Evolutionary conservation across 2,329 filamentous ascomycete species (phyloP).

Genomic region (Claviceps pusilla): DNA sequence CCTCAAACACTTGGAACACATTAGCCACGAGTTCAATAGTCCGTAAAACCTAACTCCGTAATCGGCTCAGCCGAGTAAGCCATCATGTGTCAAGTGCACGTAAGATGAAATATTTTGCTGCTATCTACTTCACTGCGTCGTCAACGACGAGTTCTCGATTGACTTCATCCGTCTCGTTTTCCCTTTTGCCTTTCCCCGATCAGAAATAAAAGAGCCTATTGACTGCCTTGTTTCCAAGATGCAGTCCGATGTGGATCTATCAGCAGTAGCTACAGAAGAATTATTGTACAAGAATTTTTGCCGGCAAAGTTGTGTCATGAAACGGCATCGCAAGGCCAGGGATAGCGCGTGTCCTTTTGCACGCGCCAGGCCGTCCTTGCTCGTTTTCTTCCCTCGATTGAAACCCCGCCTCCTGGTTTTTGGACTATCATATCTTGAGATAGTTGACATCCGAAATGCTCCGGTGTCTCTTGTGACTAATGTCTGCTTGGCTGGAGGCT

Average conservation of each 20-base stretch:
- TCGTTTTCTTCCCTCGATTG: slow-evolving; percentile 17
- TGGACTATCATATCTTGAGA: slow-evolving; percentile 26
- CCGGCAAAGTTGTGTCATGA: background rate
- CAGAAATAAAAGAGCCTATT: background rate
- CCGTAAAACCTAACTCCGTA: no score
- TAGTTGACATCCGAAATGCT: slow-evolving; percentile 43
- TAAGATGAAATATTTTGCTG: background rate
- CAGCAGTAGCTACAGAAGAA: background rate
- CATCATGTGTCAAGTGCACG: no score
- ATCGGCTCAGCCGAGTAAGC: no score
- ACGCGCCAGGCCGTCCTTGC: slow-evolving; percentile 29
- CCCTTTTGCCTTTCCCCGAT: background rate
- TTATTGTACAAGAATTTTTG: background rate
- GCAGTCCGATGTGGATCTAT: background rate
- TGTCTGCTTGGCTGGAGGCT: slow-evolving; percentile 28
- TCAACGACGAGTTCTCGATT: background rate
- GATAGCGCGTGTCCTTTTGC: slow-evolving; percentile 17
- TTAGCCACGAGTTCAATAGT: no score
- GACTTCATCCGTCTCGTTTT: background rate
- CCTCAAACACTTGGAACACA: no score
- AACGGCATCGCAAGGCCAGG: slow-evolving; percentile 24
- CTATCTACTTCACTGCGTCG: background rate
- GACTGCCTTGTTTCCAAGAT: background rate
- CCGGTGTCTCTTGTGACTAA: slow-evolving; percentile 39
- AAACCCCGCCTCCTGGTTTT: background rate